Percentiles rank a stretch among this genome's conserved stretches.
These are phyloP conservation scores for Henckelia pumila DNA, from an alignment of 257 asterid genomes.

Conservation along the genomic window DNA sequence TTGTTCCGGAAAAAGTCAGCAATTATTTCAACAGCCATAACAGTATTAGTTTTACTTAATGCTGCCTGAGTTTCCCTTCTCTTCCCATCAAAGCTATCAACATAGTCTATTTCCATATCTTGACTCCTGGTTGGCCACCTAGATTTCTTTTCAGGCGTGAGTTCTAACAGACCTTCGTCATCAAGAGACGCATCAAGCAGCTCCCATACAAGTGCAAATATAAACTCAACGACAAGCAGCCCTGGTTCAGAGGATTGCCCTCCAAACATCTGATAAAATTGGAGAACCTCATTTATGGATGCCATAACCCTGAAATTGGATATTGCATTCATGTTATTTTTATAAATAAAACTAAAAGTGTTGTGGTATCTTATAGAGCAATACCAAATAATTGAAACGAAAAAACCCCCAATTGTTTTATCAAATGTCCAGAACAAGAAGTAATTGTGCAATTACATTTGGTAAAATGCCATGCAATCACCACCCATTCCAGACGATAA, in stretches of 20 bases:
- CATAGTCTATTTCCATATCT: conserved; percentile 76
- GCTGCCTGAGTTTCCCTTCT: conserved; percentile 60
- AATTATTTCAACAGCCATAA: conserved; percentile 75
- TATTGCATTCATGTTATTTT: conserved; percentile 20
- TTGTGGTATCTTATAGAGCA: not conserved
- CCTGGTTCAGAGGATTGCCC: conserved; percentile 77
- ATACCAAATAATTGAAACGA: not conserved
- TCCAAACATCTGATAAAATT: conserved; percentile 58
- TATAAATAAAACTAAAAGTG: not conserved
- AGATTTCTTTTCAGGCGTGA: conserved; percentile 73
- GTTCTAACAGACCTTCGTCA: conserved; percentile 79
- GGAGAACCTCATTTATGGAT: conserved; percentile 62
- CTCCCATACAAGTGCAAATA: conserved; percentile 77
- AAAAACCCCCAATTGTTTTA: not conserved
- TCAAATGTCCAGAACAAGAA: not conserved
- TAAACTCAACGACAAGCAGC: conserved; percentile 57
- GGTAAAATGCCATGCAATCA: not conserved
- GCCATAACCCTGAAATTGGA: conserved; percentile 85
- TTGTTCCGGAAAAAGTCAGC: conserved; percentile 68
- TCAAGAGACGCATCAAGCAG: conserved; percentile 94
- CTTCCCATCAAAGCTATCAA: conserved; percentile 56
- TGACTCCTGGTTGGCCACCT: conserved; percentile 66
- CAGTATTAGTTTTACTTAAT: conserved; percentile 64
- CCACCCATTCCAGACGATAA: not conserved
- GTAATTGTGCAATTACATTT: not conserved